Conservation (phyloP, 257 asterid species). For the Perilla frutescens region DNA sequence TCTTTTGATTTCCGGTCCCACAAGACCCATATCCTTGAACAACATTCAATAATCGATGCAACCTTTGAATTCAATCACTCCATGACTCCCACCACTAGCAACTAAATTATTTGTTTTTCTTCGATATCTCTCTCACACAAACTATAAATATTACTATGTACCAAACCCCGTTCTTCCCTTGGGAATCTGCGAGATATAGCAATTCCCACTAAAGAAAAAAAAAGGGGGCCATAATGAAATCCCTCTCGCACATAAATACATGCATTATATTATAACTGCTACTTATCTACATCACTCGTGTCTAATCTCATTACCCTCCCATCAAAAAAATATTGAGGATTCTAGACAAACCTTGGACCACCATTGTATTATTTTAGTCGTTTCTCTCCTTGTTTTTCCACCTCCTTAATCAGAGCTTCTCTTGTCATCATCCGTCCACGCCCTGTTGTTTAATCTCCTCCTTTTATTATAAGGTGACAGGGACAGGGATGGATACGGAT, state of each 20-base stretch:
- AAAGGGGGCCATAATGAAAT: slow-evolving; percentile 34
- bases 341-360: slow-evolving; percentile 57
- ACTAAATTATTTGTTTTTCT: slow-evolving; percentile 28
- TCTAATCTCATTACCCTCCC: slow-evolving; percentile 61
- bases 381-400: slow-evolving; percentile 25
- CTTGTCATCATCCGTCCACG: slow-evolving; percentile 66
- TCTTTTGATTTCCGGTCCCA: slow-evolving; percentile 31
- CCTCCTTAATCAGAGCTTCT: slow-evolving; percentile 43
- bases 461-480: slow-evolving; percentile 58
- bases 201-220: slow-evolving; percentile 40
- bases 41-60: neutral
- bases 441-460: slow-evolving; percentile 65
- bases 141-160: slow-evolving; percentile 48
- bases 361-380: slow-evolving; percentile 30
- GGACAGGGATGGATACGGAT: slow-evolving; percentile 50
- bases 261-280: slow-evolving; percentile 30
- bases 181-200: slow-evolving; percentile 86
- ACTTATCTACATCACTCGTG: slow-evolving; percentile 67
- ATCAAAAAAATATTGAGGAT: slow-evolving; percentile 58
- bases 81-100: slow-evolving; percentile 53
- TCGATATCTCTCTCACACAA: slow-evolving; percentile 39
- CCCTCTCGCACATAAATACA: slow-evolving; percentile 43
- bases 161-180: slow-evolving; percentile 67
- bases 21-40: neutral
- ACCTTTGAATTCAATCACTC: slow-evolving; percentile 51